Percentiles rank a stretch among this genome's conserved stretches.
Evolutionary conservation across 78 protist genomes (phyloP).

Genomic region (Dictyostelium intermedium): DNA sequence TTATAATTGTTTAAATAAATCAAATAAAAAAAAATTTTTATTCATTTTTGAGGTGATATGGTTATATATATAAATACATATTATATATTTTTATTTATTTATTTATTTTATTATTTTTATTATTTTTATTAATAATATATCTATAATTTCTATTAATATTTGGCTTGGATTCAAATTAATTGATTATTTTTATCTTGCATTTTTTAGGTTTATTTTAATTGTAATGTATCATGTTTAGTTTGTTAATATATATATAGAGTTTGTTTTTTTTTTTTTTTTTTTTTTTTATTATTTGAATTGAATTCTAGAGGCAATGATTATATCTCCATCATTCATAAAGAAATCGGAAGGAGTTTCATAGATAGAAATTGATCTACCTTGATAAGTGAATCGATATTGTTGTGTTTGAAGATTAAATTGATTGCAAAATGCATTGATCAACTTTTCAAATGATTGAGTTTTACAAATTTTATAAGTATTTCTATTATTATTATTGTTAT

Average conservation of each 20-base stretch:
- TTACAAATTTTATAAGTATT: background rate
- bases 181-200: background rate
- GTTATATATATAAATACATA: too few relatives aligned
- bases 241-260: too few relatives aligned
- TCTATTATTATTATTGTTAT: background rate
- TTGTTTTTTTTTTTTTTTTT: too few relatives aligned
- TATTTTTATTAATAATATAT: too few relatives aligned
- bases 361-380: background rate
- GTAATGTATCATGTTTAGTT: background rate
- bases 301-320: background rate
- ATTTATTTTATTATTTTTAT: too few relatives aligned
- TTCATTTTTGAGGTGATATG: too few relatives aligned
- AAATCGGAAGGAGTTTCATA: background rate
- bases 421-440: constrained; percentile 2
- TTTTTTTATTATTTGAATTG: background rate
- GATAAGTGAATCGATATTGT: background rate
- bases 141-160: too few relatives aligned
- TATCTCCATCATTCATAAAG: background rate
- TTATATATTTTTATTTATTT: too few relatives aligned
- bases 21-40: too few relatives aligned
- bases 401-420: background rate
- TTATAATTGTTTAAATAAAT: too few relatives aligned
- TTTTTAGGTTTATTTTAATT: too few relatives aligned
- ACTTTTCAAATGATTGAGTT: background rate
- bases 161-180: too few relatives aligned